Conservation (phyloP, 768 basidiomycete species). For the Dendrothele bispora region DNA sequence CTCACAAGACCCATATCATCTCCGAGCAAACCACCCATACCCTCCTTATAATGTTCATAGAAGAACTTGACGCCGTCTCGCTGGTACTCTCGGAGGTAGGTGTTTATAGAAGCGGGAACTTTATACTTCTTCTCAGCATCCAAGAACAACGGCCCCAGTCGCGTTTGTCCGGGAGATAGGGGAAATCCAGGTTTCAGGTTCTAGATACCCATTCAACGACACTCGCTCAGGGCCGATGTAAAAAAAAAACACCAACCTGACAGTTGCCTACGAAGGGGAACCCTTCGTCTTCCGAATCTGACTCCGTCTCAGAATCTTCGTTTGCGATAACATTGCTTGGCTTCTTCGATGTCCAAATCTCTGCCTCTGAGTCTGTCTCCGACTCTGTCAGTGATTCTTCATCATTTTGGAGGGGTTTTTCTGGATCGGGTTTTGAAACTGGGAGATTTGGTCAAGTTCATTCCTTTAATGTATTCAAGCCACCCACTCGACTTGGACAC, state of each 20-base stretch:
- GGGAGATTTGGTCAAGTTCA: too few species aligned
- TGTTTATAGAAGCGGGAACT: slow-evolving; percentile 75
- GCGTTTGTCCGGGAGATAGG: slow-evolving; percentile 40
- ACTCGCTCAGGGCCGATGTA: slow-evolving; percentile 7
- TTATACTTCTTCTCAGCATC: slow-evolving; percentile 44
- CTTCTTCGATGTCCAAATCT: slow-evolving; percentile 7
- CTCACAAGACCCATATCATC: slow-evolving; percentile 92
- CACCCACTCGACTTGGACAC: neutral
- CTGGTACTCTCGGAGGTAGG: slow-evolving; percentile 89
- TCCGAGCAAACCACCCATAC: slow-evolving; percentile 80
- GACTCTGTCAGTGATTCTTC: neutral
- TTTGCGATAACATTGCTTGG: neutral
- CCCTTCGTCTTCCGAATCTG: slow-evolving; percentile 36
- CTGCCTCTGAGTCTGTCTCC: slow-evolving; percentile 21
- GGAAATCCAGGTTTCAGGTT: slow-evolving; percentile 58
- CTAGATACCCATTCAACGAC: slow-evolving; percentile 29
- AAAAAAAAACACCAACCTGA: neutral
- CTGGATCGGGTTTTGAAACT: too few species aligned
- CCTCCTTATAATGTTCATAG: slow-evolving; percentile 66
- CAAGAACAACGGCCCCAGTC: slow-evolving; percentile 49
- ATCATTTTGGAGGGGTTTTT: too few species aligned
- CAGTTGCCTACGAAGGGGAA: neutral
- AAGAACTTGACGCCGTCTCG: slow-evolving; percentile 84
- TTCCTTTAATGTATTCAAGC: too few species aligned
- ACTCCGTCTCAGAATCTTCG: slow-evolving; percentile 42